Conservation (phyloP, 495 filamentous ascomycete species). For the Penicillium dipodomyicola region DNA sequence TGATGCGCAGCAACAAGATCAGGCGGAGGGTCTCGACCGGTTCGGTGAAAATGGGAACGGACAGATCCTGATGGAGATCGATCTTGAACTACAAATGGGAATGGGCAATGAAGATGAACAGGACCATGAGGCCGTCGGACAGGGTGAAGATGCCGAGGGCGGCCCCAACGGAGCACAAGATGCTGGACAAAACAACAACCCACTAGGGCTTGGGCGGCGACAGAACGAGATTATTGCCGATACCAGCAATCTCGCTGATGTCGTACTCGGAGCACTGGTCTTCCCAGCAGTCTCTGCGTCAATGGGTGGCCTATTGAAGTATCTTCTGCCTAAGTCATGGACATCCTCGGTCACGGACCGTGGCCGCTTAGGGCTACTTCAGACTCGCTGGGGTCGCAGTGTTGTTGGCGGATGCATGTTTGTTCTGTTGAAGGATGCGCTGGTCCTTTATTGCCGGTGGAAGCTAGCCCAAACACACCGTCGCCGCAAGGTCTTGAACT, state of each 20-base stretch:
- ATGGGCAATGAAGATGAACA: conserved; percentile 38
- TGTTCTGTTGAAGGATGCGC: conserved; percentile 71
- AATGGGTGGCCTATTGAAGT: conserved; percentile 66
- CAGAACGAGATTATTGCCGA: conserved; percentile 50
- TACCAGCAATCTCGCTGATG: conserved; percentile 52
- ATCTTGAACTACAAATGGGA: conserved; percentile 44
- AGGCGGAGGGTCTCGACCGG: conserved; percentile 39
- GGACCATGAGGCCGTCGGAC: conserved; percentile 16
- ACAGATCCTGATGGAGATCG: conserved; percentile 46
- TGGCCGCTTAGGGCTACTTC: conserved; percentile 59
- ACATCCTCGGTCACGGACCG: conserved; percentile 43
- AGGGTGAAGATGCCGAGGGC: conserved; percentile 23
- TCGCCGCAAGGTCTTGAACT: conserved; percentile 66
- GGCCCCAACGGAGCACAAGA: conserved; percentile 30
- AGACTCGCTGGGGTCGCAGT: conserved; percentile 74
- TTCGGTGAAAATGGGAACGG: conserved; percentile 42
- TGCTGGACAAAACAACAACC: conserved; percentile 28
- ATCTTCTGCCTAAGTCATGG: conserved; percentile 61
- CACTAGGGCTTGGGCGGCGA: conserved; percentile 37
- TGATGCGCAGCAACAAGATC: conserved; percentile 45
- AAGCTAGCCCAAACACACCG: conserved; percentile 66
- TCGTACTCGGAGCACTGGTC: conserved; percentile 59
- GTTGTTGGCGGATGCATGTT: conserved; percentile 78
- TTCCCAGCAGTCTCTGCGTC: conserved; percentile 62
- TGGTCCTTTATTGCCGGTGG: conserved; percentile 73